Evolutionary conservation across 1,284 basidiomycete genomes (phyloP).

Genomic region (Puccinia triticina): DNA sequence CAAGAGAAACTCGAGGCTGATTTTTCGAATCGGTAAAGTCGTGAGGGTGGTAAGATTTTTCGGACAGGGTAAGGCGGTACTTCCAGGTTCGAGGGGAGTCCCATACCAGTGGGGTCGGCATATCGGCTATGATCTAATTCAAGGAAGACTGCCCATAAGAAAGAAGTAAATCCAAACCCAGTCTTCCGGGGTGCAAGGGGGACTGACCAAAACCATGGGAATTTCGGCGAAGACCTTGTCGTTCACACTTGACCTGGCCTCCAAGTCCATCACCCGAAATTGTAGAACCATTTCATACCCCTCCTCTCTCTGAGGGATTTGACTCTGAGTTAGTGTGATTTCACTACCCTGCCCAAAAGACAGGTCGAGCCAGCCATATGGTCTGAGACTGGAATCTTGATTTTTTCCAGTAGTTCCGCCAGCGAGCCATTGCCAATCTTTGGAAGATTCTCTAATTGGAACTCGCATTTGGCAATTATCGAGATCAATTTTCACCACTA

Average conservation of each 20-base stretch:
- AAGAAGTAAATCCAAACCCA: slow-evolving; percentile 22
- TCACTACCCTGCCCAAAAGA: slow-evolving; percentile 77
- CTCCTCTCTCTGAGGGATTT: slow-evolving; percentile 70
- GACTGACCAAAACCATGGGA: slow-evolving; percentile 67
- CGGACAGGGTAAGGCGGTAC: slow-evolving; percentile 70
- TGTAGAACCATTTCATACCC: slow-evolving; percentile 80
- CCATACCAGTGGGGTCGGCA: slow-evolving; percentile 64
- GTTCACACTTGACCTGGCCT: slow-evolving; percentile 80
- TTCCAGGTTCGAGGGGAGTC: slow-evolving; percentile 73
- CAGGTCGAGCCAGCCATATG: slow-evolving; percentile 70
- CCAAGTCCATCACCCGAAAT: slow-evolving; percentile 78
- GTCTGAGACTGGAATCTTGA: slow-evolving; percentile 62
- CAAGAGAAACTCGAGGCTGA: slow-evolving; percentile 70
- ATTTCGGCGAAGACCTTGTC: slow-evolving; percentile 76
- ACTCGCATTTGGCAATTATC: slow-evolving; percentile 75
- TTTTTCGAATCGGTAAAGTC: background rate
- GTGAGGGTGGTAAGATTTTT: slow-evolving; percentile 13
- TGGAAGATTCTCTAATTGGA: slow-evolving; percentile 83
- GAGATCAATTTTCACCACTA: slow-evolving; percentile 78
- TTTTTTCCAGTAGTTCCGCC: background rate
- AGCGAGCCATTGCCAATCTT: slow-evolving; percentile 63
- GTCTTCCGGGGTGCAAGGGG: background rate
- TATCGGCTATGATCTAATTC: slow-evolving; percentile 59
- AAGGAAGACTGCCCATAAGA: slow-evolving; percentile 52
- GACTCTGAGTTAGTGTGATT: slow-evolving; percentile 77